Evolutionary conservation across 805 yeast species (phyloP), one percentile per base, ranked within the genome.

Genomic region (Cyberlindnera mississippiensis): DNA sequence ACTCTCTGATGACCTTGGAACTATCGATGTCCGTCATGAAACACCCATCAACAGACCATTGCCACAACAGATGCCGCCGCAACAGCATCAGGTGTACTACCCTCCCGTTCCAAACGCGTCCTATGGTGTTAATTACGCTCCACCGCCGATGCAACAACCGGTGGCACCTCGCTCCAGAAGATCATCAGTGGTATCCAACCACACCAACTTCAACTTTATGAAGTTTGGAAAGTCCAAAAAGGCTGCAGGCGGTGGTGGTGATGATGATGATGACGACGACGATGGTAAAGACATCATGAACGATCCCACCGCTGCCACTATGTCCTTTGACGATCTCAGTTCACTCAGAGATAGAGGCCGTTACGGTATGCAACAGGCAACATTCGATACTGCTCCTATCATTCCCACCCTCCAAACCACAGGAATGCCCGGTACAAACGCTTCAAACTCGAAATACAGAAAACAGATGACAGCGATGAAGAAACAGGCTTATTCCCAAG

Each of bases 381-480:
- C 57, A 31, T 60, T 67, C 41, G 87, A 82, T 48, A 72, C 90
- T 0, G 72, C 87, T 0, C 90, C 93, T 8, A 78, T 82, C 48
- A 84, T 85, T 30, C 95, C 95, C 6, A 83, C 88, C 0, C 41
- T 85, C 4, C 67, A 75, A 5, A 62, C 73, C 0, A 56, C 53
- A 4, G 50, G 61, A 20, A 39, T 44, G 36, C 59, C 57, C 2
- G 37, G 46, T 26, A 40, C 48, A 18, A 66, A 63, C 36, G 55
- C 68, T 50, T 71, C 71, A 39, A 81, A 75, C 50, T 67, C 77
- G 6, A 81, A 81, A 48, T 85, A 85, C 57, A 68, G 95, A 51
- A 84, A 83, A 51, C 81, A 75, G 50, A 71, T 80, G 72, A 79
- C 81, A 36, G 78, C 76, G 4, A 81, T 78, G 56, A 82, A 79